Percentiles rank a stretch among this genome's conserved stretches.
phyloP scores from a whole-genome alignment of 2,329 filamentous ascomycete species.

The Westerdykella aurantiaca region DNA sequence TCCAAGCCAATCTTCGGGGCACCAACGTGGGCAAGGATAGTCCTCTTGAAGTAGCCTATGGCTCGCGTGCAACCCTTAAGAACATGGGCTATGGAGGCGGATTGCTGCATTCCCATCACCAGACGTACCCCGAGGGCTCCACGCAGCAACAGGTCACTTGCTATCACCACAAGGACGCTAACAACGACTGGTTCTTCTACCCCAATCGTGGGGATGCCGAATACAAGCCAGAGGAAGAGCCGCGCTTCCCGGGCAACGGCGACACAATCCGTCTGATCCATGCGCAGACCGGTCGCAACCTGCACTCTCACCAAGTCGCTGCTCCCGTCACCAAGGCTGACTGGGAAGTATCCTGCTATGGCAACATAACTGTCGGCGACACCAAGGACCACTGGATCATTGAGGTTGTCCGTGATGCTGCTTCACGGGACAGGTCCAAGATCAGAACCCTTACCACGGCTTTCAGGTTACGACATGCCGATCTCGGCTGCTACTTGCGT shows the following conservation, averaged over 20 bases:
- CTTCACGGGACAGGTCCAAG: conserved; percentile 75
- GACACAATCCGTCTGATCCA: conserved; percentile 82
- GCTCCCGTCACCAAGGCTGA: conserved; percentile 86
- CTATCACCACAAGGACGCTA: conserved; percentile 99
- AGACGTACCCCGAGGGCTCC: conserved; percentile 93
- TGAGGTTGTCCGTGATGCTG: conserved; percentile 85
- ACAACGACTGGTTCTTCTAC: conserved; percentile 99
- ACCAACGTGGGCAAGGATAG: conserved; percentile 93
- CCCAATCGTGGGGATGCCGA: conserved; percentile 75
- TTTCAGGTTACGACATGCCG: conserved; percentile 78
- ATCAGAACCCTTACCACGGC: conserved; percentile 88
- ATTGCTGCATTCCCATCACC: conserved; percentile 90
- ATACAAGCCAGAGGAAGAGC: conserved; percentile 64
- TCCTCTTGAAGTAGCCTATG: conserved; percentile 83
- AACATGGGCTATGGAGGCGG: conserved; percentile 99
- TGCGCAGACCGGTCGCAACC: conserved; percentile 89
- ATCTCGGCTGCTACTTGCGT: conserved; percentile 85
- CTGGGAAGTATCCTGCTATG: conserved; percentile 91
- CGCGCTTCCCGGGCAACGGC: conserved; percentile 70
- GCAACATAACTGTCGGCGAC: conserved; percentile 90
- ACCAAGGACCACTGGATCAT: conserved; percentile 97
- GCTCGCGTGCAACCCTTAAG: conserved; percentile 88
- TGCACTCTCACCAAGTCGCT: conserved; percentile 87
- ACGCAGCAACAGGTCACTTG: conserved; percentile 95
- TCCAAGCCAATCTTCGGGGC: conserved; percentile 92